Percentiles rank a stretch among this genome's conserved stretches.
Evolutionary conservation across 148 eudicot species (phyloP).

Genomic region (Camellia granthamiana): DNA sequence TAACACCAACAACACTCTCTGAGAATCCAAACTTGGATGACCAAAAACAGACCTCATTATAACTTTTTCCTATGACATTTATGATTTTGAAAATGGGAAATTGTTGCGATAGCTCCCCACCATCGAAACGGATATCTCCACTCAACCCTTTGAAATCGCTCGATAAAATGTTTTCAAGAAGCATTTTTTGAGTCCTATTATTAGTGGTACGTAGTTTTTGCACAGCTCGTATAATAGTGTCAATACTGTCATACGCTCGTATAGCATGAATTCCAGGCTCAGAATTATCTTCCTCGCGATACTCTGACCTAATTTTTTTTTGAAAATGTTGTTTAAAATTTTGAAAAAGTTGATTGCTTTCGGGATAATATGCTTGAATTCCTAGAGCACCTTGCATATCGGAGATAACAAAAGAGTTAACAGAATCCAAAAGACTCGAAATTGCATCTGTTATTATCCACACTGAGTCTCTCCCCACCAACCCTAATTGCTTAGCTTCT

Average conservation of each 20-base stretch:
- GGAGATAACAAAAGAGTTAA: slow-evolving; percentile 30
- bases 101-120: background rate
- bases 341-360: slow-evolving; percentile 12
- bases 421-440: slow-evolving; percentile 32
- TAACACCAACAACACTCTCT: background rate
- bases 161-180: slow-evolving; percentile 25
- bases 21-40: slow-evolving; percentile 6
- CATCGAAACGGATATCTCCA: slow-evolving; percentile 29
- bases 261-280: slow-evolving; percentile 42
- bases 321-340: slow-evolving; percentile 27
- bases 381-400: slow-evolving; percentile 44
- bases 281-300: slow-evolving; percentile 25
- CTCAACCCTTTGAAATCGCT: slow-evolving; percentile 38
- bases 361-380: slow-evolving; percentile 27
- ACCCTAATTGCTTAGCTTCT: slow-evolving; percentile 39
- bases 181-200: slow-evolving; percentile 1
- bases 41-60: background rate
- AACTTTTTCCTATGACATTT: background rate
- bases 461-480: slow-evolving; percentile 41
- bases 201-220: background rate
- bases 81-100: background rate
- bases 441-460: slow-evolving; percentile 38
- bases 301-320: slow-evolving; percentile 12
- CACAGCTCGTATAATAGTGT: slow-evolving; percentile 21
- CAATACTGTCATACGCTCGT: slow-evolving; percentile 39